Evolutionary conservation across 176 grass and related monocot species (phyloP), one percentile per base, ranked within the genome.

Genomic region (Avena sativa): DNA sequence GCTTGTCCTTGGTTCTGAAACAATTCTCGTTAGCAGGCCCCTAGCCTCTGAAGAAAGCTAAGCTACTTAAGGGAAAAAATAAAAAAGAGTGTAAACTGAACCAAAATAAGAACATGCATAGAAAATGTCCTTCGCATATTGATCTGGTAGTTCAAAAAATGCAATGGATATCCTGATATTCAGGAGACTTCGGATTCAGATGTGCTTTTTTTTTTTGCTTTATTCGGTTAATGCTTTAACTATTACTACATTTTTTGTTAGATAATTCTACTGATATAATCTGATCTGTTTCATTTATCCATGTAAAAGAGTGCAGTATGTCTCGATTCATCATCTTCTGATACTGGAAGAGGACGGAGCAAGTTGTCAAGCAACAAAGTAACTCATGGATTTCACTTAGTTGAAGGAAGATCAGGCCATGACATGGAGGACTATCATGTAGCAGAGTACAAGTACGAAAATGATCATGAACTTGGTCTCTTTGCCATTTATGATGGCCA

Each of bases 401-500:
- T 91, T 5, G 93, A 98, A 90, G 90, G 96, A 60, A 92, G 86
- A 91, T 89, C 92, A 84, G 92, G 92, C 17, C 93, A 98, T 87
- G 90, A 96, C 65, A 98, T 98, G 96, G 96, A 98, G 86, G 93
- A 98, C 81, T 94, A 95, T 50, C 96, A 92, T 89, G 96, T 94
- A 63, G 92, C 93, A 4, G 85, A 92, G 71, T 98, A 98, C 84
- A 98, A 90, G 90, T 88, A 78, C 28, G 88, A 92, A 85, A 92
- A 94, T 36, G 44, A 68, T 80, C 92, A 90, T 8, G 93, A 98
- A 67, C 83, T 95, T 87, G 93, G 92, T 36, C 76, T 98, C 28
- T 98, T 98, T 91, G 96, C 96, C 79, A 98, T 98, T 88, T 98
- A 91, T 79, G 93, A 98, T 85, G 96, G 90, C 8, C 96, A 98